Percentiles rank a stretch among this genome's conserved stretches.
Evolutionary conservation across 768 basidiomycete genomes (phyloP).

Genomic region (Naematelia aurantialba): DNA sequence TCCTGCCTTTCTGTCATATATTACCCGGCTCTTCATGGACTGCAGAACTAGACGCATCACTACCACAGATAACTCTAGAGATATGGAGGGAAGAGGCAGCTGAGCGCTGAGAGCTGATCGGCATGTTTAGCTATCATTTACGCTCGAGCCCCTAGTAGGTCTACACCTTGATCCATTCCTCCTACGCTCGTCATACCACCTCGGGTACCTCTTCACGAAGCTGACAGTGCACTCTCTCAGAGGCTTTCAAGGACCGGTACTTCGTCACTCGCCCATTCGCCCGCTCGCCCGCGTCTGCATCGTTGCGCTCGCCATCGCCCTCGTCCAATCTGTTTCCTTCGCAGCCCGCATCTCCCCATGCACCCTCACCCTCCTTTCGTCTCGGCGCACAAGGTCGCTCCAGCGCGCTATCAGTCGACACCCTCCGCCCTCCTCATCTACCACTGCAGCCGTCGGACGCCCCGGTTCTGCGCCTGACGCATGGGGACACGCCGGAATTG

Average conservation of each 20-base stretch:
- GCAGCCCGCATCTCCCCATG: constrained; percentile 13
- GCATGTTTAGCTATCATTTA: constrained; percentile 74
- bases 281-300: constrained; percentile 56
- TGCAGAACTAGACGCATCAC: too few species aligned
- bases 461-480: constrained; percentile 24
- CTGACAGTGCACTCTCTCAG: constrained; percentile 14
- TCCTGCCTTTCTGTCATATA: too few species aligned
- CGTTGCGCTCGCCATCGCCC: constrained; percentile 24
- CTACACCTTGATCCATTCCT: too few species aligned
- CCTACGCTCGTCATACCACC: too few species aligned
- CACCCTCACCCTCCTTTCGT: constrained; percentile 20
- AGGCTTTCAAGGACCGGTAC: constrained; percentile 79
- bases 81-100: too few species aligned
- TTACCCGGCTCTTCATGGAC: too few species aligned
- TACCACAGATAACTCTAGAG: too few species aligned
- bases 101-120: too few species aligned
- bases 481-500: constrained; percentile 62
- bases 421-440: constrained; percentile 17
- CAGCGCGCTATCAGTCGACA: constrained; percentile 12
- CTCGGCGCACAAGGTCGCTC: constrained; percentile 4
- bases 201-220: neutral
- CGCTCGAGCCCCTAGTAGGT: constrained; percentile 76
- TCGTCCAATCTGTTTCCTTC: constrained; percentile 20
- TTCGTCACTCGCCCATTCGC: constrained; percentile 60
- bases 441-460: constrained; percentile 3